These are phyloP conservation scores for Sporisorium reilianum DNA, from an alignment of 1,284 basidiomycete species.

Conservation along the genomic window DNA sequence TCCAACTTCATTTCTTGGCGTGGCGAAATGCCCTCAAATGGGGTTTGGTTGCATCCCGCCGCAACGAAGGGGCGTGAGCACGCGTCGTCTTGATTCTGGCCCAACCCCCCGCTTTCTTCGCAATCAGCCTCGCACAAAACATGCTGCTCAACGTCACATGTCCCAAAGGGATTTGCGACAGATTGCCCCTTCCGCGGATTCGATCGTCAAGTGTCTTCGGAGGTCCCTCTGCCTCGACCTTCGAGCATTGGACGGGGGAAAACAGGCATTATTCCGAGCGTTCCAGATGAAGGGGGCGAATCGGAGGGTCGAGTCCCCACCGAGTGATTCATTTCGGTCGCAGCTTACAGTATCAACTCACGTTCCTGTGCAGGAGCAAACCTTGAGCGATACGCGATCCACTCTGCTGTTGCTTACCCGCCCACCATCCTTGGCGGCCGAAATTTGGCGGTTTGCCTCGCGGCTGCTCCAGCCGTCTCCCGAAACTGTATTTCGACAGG, in stretches of 20 bases:
- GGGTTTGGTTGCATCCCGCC: not conserved
- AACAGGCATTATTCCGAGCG: not conserved
- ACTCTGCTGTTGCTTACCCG: no score
- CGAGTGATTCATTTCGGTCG: constrained; percentile 3
- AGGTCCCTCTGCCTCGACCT: constrained; percentile 1
- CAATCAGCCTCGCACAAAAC: no score
- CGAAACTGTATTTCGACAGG: not conserved
- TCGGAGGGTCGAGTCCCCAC: not conserved
- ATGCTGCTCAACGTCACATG: not conserved
- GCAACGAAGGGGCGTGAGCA: not conserved
- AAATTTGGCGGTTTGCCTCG: not conserved
- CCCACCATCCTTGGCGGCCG: not conserved
- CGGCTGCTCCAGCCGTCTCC: not conserved
- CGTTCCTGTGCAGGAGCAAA: not conserved
- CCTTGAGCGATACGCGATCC: not conserved
- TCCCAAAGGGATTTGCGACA: not conserved
- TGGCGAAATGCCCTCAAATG: not conserved
- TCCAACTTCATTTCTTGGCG: not conserved
- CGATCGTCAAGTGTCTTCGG: not conserved
- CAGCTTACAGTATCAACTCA: not conserved
- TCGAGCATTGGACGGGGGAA: not conserved
- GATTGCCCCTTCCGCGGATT: not conserved
- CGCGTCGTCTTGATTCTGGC: not conserved
- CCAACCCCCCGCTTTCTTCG: no score
- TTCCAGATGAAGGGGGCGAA: constrained; percentile 1